Evolutionary conservation across 2,329 filamentous ascomycete genomes (phyloP), one percentile per base, ranked within the genome.

Genomic region (Conoideocrella luteorostrata): DNA sequence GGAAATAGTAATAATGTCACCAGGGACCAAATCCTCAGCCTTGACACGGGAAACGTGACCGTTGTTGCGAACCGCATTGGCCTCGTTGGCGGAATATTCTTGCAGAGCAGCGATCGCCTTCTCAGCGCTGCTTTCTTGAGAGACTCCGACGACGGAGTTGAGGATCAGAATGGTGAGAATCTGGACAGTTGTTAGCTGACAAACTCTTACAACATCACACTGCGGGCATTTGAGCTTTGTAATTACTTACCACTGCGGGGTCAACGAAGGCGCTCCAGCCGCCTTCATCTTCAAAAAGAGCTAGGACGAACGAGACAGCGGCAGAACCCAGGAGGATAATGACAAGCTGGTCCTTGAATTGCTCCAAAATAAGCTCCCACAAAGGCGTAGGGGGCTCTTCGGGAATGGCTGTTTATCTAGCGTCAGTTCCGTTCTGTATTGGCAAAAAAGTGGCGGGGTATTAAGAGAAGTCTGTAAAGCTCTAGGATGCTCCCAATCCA

Each of bases 291-390:
- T 98, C 93, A 55, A 98, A 89, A 11, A 98, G 75, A 21, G 93
- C 93, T 49, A 98, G 74, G 21, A 90, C 81, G 62, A 98, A 97
- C 2, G 93, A 97, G 28, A 98, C 84, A 17, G 85, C 88, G 10
- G 93, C 93, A 29, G 91, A 97, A 43, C 82, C 93, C 39, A 98
- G 78, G 18, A 98, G 76, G 56, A 98, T 98, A 43, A 98, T 78
- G 54, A 98, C 93, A 38, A 98, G 80, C 67, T 98, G 93, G 63
- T 98, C 93, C 69, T 98, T 96, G 77, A 98, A 98, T 66, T 98
- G 93, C 69, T 98, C 93, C 47, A 98, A 77, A 44, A 98, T 88
- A 50, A 98, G 82, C 68, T 97, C 80, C 93, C 91, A 98, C 38
- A 98, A 65, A 30, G 93, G 93, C 24, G 93, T 98, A 3, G 93